Evolutionary conservation across 495 filamentous ascomycete genomes (phyloP).

Genomic region (Xanthoparmelia taractica): DNA sequence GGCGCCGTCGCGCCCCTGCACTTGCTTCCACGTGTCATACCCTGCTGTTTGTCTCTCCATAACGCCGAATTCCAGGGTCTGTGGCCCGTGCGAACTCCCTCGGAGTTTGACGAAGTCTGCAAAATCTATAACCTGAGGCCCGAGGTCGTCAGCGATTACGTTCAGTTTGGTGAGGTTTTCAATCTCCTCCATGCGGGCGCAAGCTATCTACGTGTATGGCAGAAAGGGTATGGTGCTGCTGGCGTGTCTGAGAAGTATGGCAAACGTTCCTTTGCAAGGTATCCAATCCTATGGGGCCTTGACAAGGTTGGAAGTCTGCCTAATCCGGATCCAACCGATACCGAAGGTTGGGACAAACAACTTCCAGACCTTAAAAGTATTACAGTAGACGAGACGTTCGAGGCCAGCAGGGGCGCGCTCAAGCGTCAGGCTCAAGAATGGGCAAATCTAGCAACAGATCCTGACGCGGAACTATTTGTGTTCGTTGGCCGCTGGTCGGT

Average conservation of each 20-base stretch:
- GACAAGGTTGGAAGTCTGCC: conserved; percentile 62
- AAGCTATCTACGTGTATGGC: conserved; percentile 66
- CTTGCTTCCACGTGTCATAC: conserved; percentile 56
- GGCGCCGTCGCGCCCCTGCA: conserved; percentile 66
- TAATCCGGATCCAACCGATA: conserved; percentile 70
- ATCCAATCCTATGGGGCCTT: conserved; percentile 72
- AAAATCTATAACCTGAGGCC: conserved; percentile 57
- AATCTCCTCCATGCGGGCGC: conserved; percentile 67
- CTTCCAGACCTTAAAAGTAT: conserved; percentile 46
- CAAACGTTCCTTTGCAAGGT: conserved; percentile 64
- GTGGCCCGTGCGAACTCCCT: conserved; percentile 56
- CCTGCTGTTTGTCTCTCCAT: conserved; percentile 52
- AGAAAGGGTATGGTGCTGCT: conserved; percentile 67
- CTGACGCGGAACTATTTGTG: conserved; percentile 64
- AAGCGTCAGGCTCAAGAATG: conserved; percentile 68
- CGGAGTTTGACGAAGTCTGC: conserved; percentile 59
- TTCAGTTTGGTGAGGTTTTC: conserved; percentile 64
- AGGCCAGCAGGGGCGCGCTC: conserved; percentile 48
- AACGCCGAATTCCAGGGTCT: conserved; percentile 68
- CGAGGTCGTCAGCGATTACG: conserved; percentile 45
- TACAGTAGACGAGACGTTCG: conserved; percentile 49
- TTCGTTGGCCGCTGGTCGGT: conserved; percentile 75
- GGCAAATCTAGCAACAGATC: conserved; percentile 59
- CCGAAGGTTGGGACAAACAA: conserved; percentile 56
- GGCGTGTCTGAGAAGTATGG: conserved; percentile 71